Evolutionary conservation across 768 basidiomycete species (phyloP).

Genomic region (Paxillus ammoniavirescens): DNA sequence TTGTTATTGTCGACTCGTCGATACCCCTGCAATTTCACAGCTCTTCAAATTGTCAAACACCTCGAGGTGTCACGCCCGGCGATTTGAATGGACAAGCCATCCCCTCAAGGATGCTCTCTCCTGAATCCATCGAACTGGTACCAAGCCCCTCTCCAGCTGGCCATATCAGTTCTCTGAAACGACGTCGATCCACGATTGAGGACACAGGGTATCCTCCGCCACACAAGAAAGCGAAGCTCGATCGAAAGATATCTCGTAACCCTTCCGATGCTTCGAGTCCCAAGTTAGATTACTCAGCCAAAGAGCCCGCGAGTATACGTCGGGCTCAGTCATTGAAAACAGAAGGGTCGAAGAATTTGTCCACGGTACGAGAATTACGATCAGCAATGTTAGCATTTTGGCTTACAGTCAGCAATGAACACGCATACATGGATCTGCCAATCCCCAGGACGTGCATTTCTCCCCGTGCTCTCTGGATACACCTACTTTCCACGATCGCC

Average conservation of each 20-base stretch:
- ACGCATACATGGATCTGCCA: constrained; percentile 8
- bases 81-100: background rate
- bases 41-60: background rate
- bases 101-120: background rate
- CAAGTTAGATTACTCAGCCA: constrained; percentile 21
- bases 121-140: background rate
- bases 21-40: background rate
- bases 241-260: background rate
- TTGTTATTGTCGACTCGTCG: background rate
- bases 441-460: constrained; percentile 8
- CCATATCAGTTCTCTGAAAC: constrained; percentile 8
- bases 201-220: background rate
- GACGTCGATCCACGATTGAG: constrained; percentile 8
- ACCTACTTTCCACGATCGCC: background rate
- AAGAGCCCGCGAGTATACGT: constrained; percentile 39
- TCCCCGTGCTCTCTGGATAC: constrained; percentile 6
- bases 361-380: constrained; percentile 12
- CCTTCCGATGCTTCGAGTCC: background rate
- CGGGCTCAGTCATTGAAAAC: constrained; percentile 40
- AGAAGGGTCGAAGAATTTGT: constrained; percentile 13
- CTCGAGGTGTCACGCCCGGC: background rate
- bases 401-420: background rate
- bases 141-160: background rate
- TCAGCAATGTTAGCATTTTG: background rate
- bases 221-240: constrained; percentile 20